Conservation (phyloP, 352 stramenopile genomes). For the Pythium coloratum region DNA sequence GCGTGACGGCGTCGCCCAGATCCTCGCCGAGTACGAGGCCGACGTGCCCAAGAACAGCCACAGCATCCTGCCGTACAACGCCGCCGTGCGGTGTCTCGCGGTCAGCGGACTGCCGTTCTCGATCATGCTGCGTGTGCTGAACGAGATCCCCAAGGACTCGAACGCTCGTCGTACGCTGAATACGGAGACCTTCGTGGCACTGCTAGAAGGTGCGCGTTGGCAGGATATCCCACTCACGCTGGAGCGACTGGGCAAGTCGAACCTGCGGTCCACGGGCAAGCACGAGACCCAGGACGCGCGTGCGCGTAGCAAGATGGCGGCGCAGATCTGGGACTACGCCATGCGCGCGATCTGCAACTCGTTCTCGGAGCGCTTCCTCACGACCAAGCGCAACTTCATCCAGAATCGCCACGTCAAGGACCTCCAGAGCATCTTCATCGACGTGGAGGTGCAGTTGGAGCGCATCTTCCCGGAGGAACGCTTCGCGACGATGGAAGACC, state of each 20-base stretch:
- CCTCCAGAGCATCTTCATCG: conserved; percentile 55
- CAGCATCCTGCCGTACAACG: conserved; percentile 51
- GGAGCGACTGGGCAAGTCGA: conserved; percentile 54
- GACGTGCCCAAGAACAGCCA: conserved; percentile 19
- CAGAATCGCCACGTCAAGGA: conserved; percentile 42
- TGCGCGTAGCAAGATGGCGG: conserved; percentile 39
- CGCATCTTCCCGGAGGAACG: conserved; percentile 44
- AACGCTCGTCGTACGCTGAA: conserved; percentile 52
- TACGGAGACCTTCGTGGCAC: conserved; percentile 56
- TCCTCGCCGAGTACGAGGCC: conserved; percentile 56
- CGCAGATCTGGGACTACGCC: conserved; percentile 50
- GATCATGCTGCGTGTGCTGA: conserved; percentile 54
- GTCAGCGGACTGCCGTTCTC: conserved; percentile 55
- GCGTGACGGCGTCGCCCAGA: conserved; percentile 37
- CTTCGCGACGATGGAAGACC: conserved; percentile 42
- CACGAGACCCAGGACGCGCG: conserved; percentile 5
- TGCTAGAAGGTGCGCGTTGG: conserved; percentile 66
- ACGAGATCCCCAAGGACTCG: conserved; percentile 42
- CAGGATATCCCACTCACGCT: conserved; percentile 65
- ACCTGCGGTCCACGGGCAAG: conserved; percentile 28
- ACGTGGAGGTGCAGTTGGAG: conserved; percentile 58
- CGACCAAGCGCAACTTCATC: conserved; percentile 37
- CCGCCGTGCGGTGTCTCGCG: conserved; percentile 59
- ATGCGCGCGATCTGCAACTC: conserved; percentile 70
- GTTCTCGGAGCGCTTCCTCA: conserved; percentile 56